Conservation (phyloP, 2,329 filamentous ascomycete genomes). For the Parafenestella ontariensis region DNA sequence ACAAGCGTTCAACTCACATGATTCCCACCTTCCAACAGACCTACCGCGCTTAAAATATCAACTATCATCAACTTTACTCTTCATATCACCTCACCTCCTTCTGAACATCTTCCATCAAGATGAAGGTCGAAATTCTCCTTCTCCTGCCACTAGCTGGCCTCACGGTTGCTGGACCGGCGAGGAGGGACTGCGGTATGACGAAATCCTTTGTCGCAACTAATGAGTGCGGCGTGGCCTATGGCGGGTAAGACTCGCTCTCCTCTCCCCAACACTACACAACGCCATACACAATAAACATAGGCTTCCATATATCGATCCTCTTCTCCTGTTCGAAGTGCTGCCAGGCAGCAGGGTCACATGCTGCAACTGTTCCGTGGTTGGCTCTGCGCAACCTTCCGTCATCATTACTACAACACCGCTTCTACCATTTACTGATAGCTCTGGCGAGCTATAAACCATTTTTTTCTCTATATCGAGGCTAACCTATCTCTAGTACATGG, state of each 20-base stretch:
- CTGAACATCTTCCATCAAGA: neutral
- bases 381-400: too few species aligned
- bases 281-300: too few species aligned
- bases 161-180: conserved; percentile 17
- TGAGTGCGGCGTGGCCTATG: conserved; percentile 25
- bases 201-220: conserved; percentile 30
- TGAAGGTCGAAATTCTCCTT: conserved; percentile 13
- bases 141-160: conserved; percentile 3
- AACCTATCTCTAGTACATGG: conserved; percentile 7
- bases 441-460: too few species aligned
- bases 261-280: too few species aligned
- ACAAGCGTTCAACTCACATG: neutral
- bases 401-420: too few species aligned
- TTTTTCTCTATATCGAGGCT: neutral
- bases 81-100: neutral
- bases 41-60: neutral
- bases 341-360: too few species aligned
- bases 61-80: neutral
- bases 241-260: conserved; percentile 20
- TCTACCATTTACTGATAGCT: too few species aligned
- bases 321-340: too few species aligned
- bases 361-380: too few species aligned
- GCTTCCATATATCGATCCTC: neutral
- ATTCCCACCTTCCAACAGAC: neutral
- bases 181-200: conserved; percentile 21